Evolutionary conservation across 2,329 filamentous ascomycete genomes (phyloP), one percentile per base, ranked within the genome.

Genomic region (Sporothrix curviconia): DNA sequence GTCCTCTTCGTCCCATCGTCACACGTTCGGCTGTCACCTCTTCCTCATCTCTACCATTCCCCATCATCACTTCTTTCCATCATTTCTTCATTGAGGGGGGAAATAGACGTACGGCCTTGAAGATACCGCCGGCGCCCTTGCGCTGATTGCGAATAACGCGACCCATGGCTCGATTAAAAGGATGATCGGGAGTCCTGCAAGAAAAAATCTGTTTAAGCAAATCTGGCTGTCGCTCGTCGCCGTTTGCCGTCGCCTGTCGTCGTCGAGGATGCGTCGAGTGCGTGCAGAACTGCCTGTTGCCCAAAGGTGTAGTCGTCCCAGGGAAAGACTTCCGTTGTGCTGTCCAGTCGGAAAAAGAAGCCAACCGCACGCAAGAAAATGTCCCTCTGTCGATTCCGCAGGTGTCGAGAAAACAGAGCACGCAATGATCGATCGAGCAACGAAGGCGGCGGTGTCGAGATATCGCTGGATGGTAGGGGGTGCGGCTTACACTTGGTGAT

Each of bases 61-160:
- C 24, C 51, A 3, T 49, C 50, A 11, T 14, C 24, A 8, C 22
- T 12, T 11, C 28, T 39, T n/a, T n/a, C n/a, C n/a, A n/a, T n/a
- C n/a, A n/a, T n/a, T n/a, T n/a, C n/a, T n/a, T n/a, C 32, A 12
- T 15, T 4, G 42, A 32, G 25, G 9, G 42, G n/a, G 7, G 19
- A 22, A 12, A 19, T n/a, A 55, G 19, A 64, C 63, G 32, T 62
- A 59, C 61, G 61, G 66, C 66, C 62, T 68, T 81, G 77, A 81
- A 82, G 69, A 82, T 81, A 70, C 76, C 77, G 71, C 78, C 78
- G 73, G 75, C 75, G 70, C 79, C 79, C 76, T 81, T 81, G 71
- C 79, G 77, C 80, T 84, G 81, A 75, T 84, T 84, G 76, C 81
- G 80, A 78, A 84, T 84, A 61, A 64, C 62, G 55, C 62, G 62